phyloP scores from a whole-genome alignment of 1,139 yeast genomes.

The Debaryomyces robertsiae region DNA sequence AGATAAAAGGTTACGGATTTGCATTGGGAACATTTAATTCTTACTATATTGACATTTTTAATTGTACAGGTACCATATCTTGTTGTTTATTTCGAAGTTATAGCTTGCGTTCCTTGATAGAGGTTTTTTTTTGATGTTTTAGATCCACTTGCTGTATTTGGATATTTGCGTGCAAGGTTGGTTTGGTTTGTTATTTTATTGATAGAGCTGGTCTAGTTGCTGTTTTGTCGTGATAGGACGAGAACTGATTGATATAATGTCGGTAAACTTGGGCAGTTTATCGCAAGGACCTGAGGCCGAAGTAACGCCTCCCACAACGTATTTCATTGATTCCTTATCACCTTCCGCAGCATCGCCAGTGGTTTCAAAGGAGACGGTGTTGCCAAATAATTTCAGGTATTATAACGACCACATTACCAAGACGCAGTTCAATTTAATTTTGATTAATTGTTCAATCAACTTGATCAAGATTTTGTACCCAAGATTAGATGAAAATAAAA shows the following conservation, averaged over 20 bases:
- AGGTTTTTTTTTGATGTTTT: slow-evolving; percentile 7
- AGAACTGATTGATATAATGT: no score
- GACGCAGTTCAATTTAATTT: slow-evolving; percentile 43
- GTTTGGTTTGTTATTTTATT: slow-evolving; percentile 1
- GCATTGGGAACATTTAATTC: slow-evolving; percentile 7
- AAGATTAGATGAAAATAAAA: slow-evolving; percentile 22
- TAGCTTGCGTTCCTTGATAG: slow-evolving; percentile 6
- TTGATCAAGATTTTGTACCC: slow-evolving; percentile 40
- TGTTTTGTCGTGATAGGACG: neutral
- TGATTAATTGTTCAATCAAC: slow-evolving; percentile 41
- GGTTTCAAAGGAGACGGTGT: slow-evolving; percentile 11
- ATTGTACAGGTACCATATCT: neutral
- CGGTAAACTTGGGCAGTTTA: slow-evolving; percentile 1
- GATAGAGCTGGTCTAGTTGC: neutral
- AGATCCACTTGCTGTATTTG: slow-evolving; percentile 2
- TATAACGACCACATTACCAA: slow-evolving; percentile 45
- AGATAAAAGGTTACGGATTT: slow-evolving; percentile 2
- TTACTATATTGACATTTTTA: neutral
- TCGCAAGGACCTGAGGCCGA: neutral
- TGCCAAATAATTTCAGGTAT: slow-evolving; percentile 45
- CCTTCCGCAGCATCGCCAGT: slow-evolving; percentile 7
- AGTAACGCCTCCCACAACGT: slow-evolving; percentile 4
- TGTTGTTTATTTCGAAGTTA: slow-evolving; percentile 3
- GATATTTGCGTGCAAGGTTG: slow-evolving; percentile 2
- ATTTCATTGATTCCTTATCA: slow-evolving; percentile 6